Evolutionary conservation across 2,329 filamentous ascomycete species (phyloP).

Genomic region (Microdochium trichocladiopsis): DNA sequence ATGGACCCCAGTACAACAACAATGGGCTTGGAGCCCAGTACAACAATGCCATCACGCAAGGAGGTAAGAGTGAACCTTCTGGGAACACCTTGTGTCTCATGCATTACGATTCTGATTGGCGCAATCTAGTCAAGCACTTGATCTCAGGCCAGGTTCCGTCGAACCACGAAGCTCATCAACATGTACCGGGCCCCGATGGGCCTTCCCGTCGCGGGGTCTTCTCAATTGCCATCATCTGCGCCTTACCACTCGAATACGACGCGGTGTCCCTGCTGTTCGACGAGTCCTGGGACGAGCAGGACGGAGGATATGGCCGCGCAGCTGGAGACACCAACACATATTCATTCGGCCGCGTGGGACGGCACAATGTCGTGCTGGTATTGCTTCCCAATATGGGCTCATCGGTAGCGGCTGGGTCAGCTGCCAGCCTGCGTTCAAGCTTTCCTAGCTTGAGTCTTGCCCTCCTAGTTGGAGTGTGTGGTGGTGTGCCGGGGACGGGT

Average conservation of each 20-base stretch:
- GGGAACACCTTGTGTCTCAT: background rate
- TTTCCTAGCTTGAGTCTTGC: conserved; percentile 8
- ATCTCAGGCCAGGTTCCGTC: background rate
- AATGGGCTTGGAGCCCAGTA: background rate
- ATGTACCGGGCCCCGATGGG: no score
- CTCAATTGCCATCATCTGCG: conserved; percentile 27
- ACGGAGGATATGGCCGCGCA: background rate
- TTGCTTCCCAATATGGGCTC: conserved; percentile 3
- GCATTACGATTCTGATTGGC: background rate
- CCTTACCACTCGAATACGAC: conserved; percentile 20
- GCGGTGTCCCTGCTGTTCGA: conserved; percentile 20
- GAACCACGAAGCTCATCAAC: background rate
- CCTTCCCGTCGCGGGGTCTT: conserved; percentile 13
- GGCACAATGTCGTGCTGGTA: conserved; percentile 7
- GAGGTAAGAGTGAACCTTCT: background rate
- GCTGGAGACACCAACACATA: conserved; percentile 8
- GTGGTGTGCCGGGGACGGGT: conserved; percentile 8
- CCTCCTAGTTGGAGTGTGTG: conserved; percentile 15
- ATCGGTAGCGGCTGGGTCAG: background rate
- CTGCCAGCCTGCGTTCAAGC: conserved; percentile 4
- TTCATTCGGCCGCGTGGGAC: conserved; percentile 7
- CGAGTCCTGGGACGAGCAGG: conserved; percentile 15
- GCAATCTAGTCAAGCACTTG: background rate
- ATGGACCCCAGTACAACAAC: background rate
- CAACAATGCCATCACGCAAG: background rate